A percentile compares a stretch with the other conserved stretches of the same genome.
Evolutionary conservation across 2,329 filamentous ascomycete genomes (phyloP).

Genomic region (Penicillium sp.): DNA sequence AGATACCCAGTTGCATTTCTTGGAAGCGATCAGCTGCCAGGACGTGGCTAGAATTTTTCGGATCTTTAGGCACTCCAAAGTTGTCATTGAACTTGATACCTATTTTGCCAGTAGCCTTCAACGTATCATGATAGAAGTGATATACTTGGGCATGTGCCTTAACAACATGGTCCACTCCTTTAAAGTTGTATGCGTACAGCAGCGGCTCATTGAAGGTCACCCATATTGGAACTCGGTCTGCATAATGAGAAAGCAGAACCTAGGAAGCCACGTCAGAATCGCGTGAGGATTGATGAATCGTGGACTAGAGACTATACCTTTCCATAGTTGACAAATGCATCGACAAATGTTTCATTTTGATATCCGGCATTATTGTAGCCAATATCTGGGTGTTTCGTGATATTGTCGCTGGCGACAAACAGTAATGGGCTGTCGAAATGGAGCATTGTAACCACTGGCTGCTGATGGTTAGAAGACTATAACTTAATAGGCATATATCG

Average conservation of each 20-base stretch:
- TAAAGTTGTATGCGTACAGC: constrained; percentile 44
- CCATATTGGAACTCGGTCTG: constrained; percentile 42
- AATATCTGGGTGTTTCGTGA: constrained; percentile 22
- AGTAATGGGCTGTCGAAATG: constrained; percentile 31
- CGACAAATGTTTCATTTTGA: constrained; percentile 45
- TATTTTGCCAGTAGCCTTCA: constrained; percentile 45
- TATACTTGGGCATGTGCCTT: constrained; percentile 41
- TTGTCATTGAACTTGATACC: constrained; percentile 50
- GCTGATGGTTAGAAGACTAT: not conserved
- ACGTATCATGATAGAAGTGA: constrained; percentile 42
- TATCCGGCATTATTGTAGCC: constrained; percentile 29
- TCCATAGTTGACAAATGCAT: constrained; percentile 39
- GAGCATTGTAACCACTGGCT: constrained; percentile 45
- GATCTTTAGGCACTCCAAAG: constrained; percentile 50
- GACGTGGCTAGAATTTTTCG: constrained; percentile 25
- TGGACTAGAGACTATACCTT: constrained; percentile 12
- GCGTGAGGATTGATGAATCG: not conserved
- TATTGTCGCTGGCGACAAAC: constrained; percentile 23
- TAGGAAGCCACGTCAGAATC: not conserved
- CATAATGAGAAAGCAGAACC: constrained; percentile 39
- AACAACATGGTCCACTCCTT: constrained; percentile 50
- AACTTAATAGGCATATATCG: not conserved
- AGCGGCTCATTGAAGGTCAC: constrained; percentile 45
- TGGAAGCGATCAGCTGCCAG: constrained; percentile 33
- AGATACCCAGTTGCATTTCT: constrained; percentile 41